Conservation (phyloP, 805 yeast species). For the Nakazawaea wickerhamii region DNA sequence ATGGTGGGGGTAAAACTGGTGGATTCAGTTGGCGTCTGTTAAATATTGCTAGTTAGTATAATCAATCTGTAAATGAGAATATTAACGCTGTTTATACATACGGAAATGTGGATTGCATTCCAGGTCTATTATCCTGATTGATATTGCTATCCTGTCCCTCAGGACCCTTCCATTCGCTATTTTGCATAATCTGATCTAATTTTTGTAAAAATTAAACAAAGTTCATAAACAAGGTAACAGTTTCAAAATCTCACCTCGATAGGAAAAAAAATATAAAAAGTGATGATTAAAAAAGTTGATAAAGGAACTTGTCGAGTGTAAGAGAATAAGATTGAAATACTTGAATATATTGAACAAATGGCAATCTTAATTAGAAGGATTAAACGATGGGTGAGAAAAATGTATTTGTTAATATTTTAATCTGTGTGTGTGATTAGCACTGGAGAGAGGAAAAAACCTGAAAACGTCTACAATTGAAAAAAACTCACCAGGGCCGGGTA, state of each 20-base stretch:
- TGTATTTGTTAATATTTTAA: too few species aligned
- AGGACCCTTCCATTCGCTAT: slow-evolving; percentile 19
- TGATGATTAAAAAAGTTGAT: too few species aligned
- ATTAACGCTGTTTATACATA: slow-evolving; percentile 14
- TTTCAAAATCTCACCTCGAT: neutral
- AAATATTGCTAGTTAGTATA: neutral
- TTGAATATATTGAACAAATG: neutral
- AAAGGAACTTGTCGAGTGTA: neutral
- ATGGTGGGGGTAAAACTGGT: slow-evolving; percentile 58
- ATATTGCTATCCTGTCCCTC: slow-evolving; percentile 1
- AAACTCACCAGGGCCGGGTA: neutral
- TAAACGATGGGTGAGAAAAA: too few species aligned
- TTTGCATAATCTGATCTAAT: slow-evolving; percentile 7
- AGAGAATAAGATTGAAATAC: neutral
- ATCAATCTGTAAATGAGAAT: neutral
- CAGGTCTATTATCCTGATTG: slow-evolving; percentile 21
- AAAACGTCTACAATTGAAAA: slow-evolving; percentile 2
- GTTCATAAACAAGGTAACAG: slow-evolving; percentile 2
- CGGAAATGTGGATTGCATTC: slow-evolving; percentile 24
- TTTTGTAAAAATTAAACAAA: neutral
- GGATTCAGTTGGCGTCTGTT: slow-evolving; percentile 44
- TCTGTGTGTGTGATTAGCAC: neutral
- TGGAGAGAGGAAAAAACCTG: neutral
- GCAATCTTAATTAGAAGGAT: too few species aligned
- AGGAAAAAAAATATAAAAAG: neutral